Conservation (phyloP, 2,329 filamentous ascomycete genomes). For the Magnaporthiopsis rhizophila region DNA sequence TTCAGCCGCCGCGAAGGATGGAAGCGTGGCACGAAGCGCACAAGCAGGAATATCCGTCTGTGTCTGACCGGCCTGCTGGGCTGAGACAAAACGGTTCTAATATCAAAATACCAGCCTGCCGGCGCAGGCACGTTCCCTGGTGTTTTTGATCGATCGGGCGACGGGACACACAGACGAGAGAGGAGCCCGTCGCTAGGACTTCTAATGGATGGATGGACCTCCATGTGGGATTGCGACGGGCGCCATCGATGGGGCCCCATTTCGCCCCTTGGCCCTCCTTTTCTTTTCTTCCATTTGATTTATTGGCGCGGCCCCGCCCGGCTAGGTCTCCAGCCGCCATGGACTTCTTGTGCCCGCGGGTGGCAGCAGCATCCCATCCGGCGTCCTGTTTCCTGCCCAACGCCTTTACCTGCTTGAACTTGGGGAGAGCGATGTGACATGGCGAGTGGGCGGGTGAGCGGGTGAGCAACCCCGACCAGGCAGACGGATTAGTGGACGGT, state of each 20-base stretch:
- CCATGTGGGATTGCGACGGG: background rate
- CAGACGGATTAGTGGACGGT: background rate
- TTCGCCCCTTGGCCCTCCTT: background rate
- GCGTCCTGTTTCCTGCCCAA: background rate
- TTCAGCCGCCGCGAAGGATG: background rate
- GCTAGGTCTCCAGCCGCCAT: background rate
- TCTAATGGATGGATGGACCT: too few relatives aligned
- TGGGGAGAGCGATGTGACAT: background rate
- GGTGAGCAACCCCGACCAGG: too few relatives aligned
- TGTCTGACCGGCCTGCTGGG: background rate
- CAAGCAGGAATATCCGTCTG: background rate
- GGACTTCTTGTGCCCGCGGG: background rate
- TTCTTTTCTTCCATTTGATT: too few relatives aligned
- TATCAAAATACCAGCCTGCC: background rate
- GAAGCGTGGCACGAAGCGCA: background rate
- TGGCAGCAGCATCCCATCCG: background rate
- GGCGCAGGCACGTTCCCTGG: background rate
- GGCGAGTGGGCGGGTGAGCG: background rate
- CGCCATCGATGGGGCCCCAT: background rate
- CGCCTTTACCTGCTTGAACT: too few relatives aligned
- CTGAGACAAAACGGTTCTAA: background rate
- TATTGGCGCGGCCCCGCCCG: too few relatives aligned
- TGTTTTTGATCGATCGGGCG: background rate
- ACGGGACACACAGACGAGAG: background rate
- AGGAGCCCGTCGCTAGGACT: background rate